A percentile compares a stretch with the other conserved stretches of the same genome.
Evolutionary conservation across 306 rosid species (phyloP).

Genomic region (Castanospermum australe): DNA sequence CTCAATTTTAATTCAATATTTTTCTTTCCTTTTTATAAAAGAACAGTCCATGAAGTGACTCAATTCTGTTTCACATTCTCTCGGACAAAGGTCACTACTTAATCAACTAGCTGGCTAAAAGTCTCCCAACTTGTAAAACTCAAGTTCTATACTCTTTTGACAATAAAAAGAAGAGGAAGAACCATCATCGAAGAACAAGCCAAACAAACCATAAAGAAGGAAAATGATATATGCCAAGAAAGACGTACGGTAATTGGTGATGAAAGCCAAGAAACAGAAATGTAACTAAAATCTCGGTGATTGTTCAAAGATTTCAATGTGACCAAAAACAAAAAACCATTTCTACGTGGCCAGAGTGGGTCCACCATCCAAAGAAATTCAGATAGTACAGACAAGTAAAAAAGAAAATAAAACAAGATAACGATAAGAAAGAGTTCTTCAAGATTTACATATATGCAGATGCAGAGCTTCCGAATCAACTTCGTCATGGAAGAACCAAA

Average conservation of each 20-base stretch:
- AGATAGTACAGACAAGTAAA: no score
- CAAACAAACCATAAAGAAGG: background rate
- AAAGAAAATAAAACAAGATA: background rate
- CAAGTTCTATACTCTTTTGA: background rate
- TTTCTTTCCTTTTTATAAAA: background rate
- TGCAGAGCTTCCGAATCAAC: background rate
- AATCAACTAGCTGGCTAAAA: background rate
- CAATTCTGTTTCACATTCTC: background rate
- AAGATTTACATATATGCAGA: background rate
- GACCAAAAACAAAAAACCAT: background rate
- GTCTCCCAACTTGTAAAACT: background rate
- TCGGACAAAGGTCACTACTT: background rate
- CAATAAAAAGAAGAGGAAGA: background rate
- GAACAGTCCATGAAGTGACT: background rate
- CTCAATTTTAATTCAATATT: background rate
- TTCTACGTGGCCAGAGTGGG: background rate
- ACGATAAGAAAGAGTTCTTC: background rate
- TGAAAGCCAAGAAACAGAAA: background rate
- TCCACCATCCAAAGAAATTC: background rate
- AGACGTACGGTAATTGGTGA: background rate
- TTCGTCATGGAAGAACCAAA: background rate
- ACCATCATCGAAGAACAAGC: background rate
- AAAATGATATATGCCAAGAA: background rate
- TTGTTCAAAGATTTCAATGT: background rate
- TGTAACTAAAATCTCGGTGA: background rate